Evolutionary conservation across 1,139 yeast genomes (phyloP).

Genomic region (Zygoascus meyerae): DNA sequence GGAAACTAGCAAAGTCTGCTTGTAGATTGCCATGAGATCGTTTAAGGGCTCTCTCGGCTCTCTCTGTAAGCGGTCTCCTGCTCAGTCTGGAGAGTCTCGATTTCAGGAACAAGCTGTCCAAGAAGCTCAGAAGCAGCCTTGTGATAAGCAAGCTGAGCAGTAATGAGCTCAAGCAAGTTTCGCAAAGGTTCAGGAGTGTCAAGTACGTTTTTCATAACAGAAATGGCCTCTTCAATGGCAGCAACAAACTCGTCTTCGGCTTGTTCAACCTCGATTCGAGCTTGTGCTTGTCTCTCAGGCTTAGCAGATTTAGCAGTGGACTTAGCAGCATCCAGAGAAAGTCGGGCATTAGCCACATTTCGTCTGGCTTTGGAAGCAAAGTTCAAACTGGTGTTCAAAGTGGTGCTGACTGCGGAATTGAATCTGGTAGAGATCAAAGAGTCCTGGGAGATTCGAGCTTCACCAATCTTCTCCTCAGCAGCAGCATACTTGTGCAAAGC

Average conservation of each 20-base stretch:
- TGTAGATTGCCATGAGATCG: background rate
- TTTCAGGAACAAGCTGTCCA: slow-evolving; percentile 58
- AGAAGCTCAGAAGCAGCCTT: slow-evolving; percentile 68
- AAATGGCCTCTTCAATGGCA: slow-evolving; percentile 84
- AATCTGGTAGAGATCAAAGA: slow-evolving; percentile 63
- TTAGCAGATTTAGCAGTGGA: slow-evolving; percentile 59
- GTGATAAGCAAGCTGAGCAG: slow-evolving; percentile 81
- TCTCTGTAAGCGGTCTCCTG: slow-evolving; percentile 39
- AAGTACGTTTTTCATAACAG: slow-evolving; percentile 76
- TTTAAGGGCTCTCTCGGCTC: slow-evolving; percentile 26
- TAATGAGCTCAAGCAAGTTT: slow-evolving; percentile 62
- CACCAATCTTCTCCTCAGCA: slow-evolving; percentile 66
- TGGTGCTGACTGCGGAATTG: slow-evolving; percentile 60
- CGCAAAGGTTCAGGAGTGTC: slow-evolving; percentile 68
- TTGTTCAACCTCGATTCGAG: slow-evolving; percentile 73
- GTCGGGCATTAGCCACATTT: slow-evolving; percentile 71
- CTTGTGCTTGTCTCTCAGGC: slow-evolving; percentile 70
- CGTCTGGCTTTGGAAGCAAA: slow-evolving; percentile 68
- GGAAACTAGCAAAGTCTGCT: background rate
- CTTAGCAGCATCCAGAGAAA: slow-evolving; percentile 77
- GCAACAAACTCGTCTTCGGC: slow-evolving; percentile 89
- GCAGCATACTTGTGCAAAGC: slow-evolving; percentile 48
- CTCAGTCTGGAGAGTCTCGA: slow-evolving; percentile 56
- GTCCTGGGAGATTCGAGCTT: slow-evolving; percentile 80
- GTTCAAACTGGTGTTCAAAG: slow-evolving; percentile 57